Percentiles rank a stretch among this genome's conserved stretches.
Evolutionary conservation across 164 flowering plant genomes (phyloP).

Genomic region (Berberis thunbergii): DNA sequence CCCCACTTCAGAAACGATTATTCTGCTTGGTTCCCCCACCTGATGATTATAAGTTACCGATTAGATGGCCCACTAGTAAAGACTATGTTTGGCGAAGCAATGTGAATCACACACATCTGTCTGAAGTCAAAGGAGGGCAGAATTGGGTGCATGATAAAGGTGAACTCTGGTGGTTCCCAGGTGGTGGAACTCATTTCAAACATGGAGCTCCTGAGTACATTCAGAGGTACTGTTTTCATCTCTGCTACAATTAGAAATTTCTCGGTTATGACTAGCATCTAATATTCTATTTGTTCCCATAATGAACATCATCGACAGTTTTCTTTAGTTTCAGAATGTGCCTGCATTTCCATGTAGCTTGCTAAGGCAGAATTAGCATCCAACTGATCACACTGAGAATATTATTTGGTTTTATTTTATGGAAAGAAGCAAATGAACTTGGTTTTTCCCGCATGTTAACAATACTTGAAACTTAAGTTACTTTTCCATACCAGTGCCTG

Average conservation of each 20-base stretch:
- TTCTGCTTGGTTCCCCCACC: conserved; percentile 97
- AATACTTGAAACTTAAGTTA: no score
- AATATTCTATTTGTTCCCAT: no score
- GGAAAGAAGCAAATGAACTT: no score
- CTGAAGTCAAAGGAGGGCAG: conserved; percentile 97
- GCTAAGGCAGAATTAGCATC: no score
- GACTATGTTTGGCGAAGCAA: conserved; percentile 93
- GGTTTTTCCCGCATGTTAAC: no score
- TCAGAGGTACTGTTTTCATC: conserved; percentile 47
- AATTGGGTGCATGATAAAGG: conserved; percentile 88
- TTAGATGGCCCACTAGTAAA: conserved; percentile 91
- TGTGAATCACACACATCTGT: conserved; percentile 89
- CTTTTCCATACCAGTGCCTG: no score
- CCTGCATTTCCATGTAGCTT: no score
- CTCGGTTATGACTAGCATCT: no score
- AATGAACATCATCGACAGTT: no score
- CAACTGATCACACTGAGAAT: no score
- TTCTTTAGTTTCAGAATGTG: no score
- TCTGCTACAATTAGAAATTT: background rate
- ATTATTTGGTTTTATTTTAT: no score
- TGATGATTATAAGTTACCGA: conserved; percentile 71
- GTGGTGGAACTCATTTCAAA: conserved; percentile 99
- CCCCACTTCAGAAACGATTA: conserved; percentile 60
- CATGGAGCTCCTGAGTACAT: conserved; percentile 94
- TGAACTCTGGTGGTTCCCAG: conserved; percentile 95